Conservation (phyloP, 2,329 filamentous ascomycete genomes). For the Epichloe festucae region DNA sequence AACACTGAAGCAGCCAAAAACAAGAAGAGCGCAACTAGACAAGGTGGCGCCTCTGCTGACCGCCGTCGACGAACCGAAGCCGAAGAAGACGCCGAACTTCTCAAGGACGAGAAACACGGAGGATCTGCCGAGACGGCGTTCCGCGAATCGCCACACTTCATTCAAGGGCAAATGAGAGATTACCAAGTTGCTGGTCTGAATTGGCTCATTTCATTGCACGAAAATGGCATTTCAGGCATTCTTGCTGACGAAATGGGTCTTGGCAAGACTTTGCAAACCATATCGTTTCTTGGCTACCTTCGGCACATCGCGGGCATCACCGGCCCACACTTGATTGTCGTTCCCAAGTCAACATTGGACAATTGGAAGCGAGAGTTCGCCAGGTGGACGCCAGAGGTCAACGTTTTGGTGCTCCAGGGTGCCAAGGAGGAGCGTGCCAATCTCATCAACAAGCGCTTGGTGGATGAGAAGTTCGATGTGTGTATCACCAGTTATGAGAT, state of each 20-base stretch:
- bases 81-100: conserved; percentile 84
- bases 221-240: conserved; percentile 97
- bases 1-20: conserved; percentile 60
- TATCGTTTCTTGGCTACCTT: conserved; percentile 89
- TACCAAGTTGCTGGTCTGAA: conserved; percentile 94
- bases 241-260: conserved; percentile 97
- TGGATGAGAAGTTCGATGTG: conserved; percentile 92
- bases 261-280: conserved; percentile 94
- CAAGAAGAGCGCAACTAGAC: conserved; percentile 64
- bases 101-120: conserved; percentile 79
- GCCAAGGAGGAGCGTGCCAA: conserved; percentile 84
- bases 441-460: conserved; percentile 81
- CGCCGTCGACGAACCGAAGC: conserved; percentile 83
- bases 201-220: conserved; percentile 93
- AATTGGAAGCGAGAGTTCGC: conserved; percentile 96
- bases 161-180: conserved; percentile 83
- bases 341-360: conserved; percentile 94
- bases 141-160: conserved; percentile 82
- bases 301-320: conserved; percentile 81
- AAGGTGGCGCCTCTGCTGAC: conserved; percentile 71
- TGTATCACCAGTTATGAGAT: conserved; percentile 99
- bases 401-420: conserved; percentile 86
- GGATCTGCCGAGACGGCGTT: conserved; percentile 82
- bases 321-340: conserved; percentile 80
- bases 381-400: conserved; percentile 89